A percentile compares a stretch with the other conserved stretches of the same genome.
Conservation (phyloP, 116 monocot genomes). For the Zostera marina region DNA sequence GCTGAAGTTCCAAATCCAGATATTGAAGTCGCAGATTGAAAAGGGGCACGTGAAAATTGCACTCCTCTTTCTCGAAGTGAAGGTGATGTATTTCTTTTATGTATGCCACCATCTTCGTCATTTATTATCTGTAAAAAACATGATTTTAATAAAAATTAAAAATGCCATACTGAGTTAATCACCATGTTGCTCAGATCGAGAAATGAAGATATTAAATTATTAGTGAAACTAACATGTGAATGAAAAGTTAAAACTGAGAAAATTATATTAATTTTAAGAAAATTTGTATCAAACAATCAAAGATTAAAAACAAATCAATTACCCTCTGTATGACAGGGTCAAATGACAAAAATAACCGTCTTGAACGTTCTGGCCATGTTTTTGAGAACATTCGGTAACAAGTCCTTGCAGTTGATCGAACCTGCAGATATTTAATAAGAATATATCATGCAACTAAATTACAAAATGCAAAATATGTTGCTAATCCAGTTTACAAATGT, state of each 20-base stretch:
- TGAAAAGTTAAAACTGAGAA: not conserved
- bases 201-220: not conserved
- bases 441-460: not conserved
- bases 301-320: not conserved
- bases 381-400: slow-evolving; percentile 94
- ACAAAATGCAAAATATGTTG: not conserved
- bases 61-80: slow-evolving; percentile 66
- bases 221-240: not conserved
- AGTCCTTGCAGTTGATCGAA: slow-evolving; percentile 75
- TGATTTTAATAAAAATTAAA: too few relatives aligned
- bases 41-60: slow-evolving; percentile 29
- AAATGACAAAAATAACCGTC: slow-evolving; percentile 68
- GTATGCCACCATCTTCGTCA: slow-evolving; percentile 91
- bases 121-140: slow-evolving; percentile 43
- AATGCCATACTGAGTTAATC: too few relatives aligned
- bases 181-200: too few relatives aligned
- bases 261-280: not conserved
- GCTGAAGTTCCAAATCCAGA: slow-evolving; percentile 88
- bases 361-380: slow-evolving; percentile 95
- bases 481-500: not conserved
- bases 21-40: slow-evolving; percentile 22
- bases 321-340: slow-evolving; percentile 97
- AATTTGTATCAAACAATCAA: not conserved
- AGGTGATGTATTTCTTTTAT: slow-evolving; percentile 89
- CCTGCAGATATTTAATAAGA: slow-evolving; percentile 22